Base-by-base conservation (phyloP, 176 grass and related monocot species). In the Lolium perenne region DNA sequence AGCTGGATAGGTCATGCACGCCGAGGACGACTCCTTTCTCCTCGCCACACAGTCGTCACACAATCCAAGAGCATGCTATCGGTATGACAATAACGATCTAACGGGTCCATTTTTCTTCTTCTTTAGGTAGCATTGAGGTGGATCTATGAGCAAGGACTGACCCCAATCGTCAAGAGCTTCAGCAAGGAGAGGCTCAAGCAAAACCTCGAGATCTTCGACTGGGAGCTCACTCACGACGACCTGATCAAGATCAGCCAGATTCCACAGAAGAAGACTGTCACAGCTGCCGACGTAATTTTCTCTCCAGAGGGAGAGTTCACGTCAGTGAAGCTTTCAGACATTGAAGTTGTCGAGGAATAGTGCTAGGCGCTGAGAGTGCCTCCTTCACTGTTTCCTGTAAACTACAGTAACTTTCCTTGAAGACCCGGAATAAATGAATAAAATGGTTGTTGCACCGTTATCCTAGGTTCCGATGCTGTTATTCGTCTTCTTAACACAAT, bases 121-220 rank as follows among this genome's bases (percentile, higher is more conserved):
- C 50, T 50, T 23, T 9, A 94, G 92, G 80, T 97, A 25, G 86
- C 88, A 13, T 13, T 94, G 70, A 89, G 95, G 78, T 94, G 95
- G 95, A 15, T 93, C 2, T 78, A 91, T 6, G 91, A 97, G 85
- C 92, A 94, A 67, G 86, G 86, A 0, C 79, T 71, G 13, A 58
- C 70, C 75, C 38, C 90, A 0, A 62, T 94, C 4, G 90, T 82
- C 0, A 94, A 84, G 85, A 97, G 91, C 82, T 93, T 73, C 78
- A 93, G 86, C 63, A 81, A 74, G 72, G 89, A 90, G 4, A 88
- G 95, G 38, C 32, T 97, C 67, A 88, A 84, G 71, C 84, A 91
- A 16, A 97, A 97, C 81, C 68, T 91, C 57, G 79, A 93, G 49
- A 88, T 97, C 60, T 97, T 97, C 59, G 85, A 94, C 16, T 95